Evolutionary conservation across 2,329 filamentous ascomycete genomes (phyloP).

Genomic region (Lizonia empirigonia): DNA sequence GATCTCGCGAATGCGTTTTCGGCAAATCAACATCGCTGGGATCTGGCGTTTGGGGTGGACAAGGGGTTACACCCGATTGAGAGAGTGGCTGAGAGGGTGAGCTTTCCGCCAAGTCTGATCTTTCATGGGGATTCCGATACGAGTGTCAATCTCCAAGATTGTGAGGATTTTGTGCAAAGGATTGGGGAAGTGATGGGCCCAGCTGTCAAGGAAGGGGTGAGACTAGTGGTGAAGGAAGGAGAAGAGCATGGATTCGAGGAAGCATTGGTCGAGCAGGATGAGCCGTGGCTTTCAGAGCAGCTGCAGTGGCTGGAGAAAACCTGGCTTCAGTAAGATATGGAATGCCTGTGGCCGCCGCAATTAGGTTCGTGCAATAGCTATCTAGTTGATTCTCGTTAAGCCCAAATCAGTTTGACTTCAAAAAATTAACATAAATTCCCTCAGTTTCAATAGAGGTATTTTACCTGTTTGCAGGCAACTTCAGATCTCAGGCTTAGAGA

Average conservation of each 20-base stretch:
- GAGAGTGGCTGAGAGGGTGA: neutral
- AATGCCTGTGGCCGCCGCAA: too few relatives aligned
- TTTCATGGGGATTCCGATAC: conserved; percentile 14
- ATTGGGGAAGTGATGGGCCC: conserved; percentile 3
- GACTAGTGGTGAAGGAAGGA: neutral
- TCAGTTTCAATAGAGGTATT: too few relatives aligned
- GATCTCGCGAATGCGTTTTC: conserved; percentile 7
- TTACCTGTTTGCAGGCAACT: too few relatives aligned
- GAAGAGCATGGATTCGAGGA: conserved; percentile 22
- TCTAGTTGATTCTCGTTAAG: too few relatives aligned
- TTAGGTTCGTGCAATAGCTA: too few relatives aligned
- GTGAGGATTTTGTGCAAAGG: conserved; percentile 12
- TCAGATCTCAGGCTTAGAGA: too few relatives aligned
- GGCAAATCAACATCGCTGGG: conserved; percentile 8
- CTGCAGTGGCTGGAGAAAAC: conserved; percentile 4
- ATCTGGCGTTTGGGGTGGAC: neutral
- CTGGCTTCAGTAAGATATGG: conserved; percentile 1
- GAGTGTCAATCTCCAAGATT: conserved; percentile 11
- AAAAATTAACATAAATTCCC: too few relatives aligned
- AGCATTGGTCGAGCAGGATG: conserved; percentile 7
- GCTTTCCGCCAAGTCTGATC: conserved; percentile 9
- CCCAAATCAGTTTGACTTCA: too few relatives aligned
- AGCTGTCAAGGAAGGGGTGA: neutral
- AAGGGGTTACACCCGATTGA: conserved; percentile 14
- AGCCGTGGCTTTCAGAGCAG: conserved; percentile 16